These are phyloP conservation scores for Pochonia chlamydosporia DNA, from an alignment of 2,329 filamentous ascomycete genomes.

Conservation along the genomic window DNA sequence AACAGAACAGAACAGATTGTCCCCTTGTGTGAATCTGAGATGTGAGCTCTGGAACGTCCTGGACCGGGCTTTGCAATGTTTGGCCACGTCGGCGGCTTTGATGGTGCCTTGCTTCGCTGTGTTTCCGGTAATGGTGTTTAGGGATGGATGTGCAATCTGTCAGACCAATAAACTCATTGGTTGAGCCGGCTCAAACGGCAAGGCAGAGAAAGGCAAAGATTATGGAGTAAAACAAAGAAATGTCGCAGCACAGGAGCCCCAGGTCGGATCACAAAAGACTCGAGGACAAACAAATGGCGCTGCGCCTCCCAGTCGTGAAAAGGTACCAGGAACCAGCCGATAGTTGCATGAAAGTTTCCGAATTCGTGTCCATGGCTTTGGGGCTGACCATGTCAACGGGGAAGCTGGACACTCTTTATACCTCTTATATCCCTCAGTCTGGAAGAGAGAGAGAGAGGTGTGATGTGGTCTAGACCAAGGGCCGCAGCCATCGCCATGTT, in stretches of 20 bases:
- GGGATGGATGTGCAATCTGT: no score
- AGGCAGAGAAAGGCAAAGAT: background rate
- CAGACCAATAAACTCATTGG: background rate
- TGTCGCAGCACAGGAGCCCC: background rate
- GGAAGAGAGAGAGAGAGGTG: no score
- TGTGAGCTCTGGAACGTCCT: background rate
- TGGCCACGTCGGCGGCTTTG: background rate
- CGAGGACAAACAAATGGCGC: background rate
- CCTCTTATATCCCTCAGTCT: no score
- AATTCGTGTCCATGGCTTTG: background rate
- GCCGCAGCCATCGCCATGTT: no score
- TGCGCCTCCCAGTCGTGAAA: background rate
- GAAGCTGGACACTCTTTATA: background rate
- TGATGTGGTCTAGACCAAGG: no score
- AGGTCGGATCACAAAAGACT: background rate
- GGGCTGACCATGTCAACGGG: no score
- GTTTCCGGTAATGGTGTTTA: no score
- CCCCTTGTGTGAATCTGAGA: background rate
- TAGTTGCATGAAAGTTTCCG: background rate
- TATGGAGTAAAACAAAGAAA: background rate
- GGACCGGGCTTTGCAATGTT: background rate
- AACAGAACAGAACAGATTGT: no score
- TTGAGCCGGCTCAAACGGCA: background rate
- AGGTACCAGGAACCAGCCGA: background rate
- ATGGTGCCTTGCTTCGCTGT: background rate